Conservation (phyloP, 176 grass and related monocot genomes). For the Luzula sylvatica region DNA sequence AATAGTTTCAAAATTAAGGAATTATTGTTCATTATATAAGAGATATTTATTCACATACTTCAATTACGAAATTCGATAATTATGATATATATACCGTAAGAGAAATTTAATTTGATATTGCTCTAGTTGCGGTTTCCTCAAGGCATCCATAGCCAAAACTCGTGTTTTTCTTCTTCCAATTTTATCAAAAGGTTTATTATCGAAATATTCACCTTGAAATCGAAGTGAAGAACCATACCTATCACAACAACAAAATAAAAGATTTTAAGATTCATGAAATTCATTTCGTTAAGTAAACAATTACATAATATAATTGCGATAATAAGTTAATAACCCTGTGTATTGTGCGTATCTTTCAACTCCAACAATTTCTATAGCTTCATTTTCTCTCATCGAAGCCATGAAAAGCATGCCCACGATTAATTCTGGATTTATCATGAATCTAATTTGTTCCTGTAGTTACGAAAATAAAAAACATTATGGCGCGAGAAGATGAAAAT, state of each 20-base stretch:
- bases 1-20: neutral
- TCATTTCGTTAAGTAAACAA: neutral
- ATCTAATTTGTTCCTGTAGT: conserved; percentile 74
- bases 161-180: conserved; percentile 24
- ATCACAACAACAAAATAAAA: neutral
- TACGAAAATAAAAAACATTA: neutral
- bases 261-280: neutral
- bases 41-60: neutral
- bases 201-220: conserved; percentile 26
- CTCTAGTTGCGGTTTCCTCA: conserved; percentile 10
- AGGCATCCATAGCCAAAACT: conserved; percentile 29
- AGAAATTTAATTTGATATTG: conserved; percentile 20
- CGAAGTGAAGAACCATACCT: conserved; percentile 22
- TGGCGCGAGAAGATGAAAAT: neutral
- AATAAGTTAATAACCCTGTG: conserved; percentile 47
- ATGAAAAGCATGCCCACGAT: conserved; percentile 72
- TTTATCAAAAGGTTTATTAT: conserved; percentile 28
- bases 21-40: neutral
- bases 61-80: neutral
- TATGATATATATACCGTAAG: conserved; percentile 21
- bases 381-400: conserved; percentile 69
- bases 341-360: conserved; percentile 71
- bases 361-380: conserved; percentile 85
- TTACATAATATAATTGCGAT: neutral
- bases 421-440: conserved; percentile 79